phyloP scores from a whole-genome alignment of 2,329 filamentous ascomycete species.

The Amauroascus verrucosus region DNA sequence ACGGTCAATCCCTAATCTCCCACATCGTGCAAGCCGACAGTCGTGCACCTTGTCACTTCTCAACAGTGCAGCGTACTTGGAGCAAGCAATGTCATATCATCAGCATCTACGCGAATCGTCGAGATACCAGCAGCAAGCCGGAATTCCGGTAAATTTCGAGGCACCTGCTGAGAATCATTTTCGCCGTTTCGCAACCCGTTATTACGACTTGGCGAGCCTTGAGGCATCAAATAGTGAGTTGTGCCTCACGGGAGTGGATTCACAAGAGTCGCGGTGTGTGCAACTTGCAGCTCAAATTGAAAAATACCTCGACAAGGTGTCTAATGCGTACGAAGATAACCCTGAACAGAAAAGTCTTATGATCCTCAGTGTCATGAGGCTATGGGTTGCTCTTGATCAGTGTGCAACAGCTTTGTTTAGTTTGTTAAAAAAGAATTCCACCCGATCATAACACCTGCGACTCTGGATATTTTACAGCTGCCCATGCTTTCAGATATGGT shows the following conservation, averaged over 20 bases:
- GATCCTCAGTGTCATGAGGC: constrained; percentile 46
- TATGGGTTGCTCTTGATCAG: constrained; percentile 50
- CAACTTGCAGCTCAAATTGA: constrained; percentile 28
- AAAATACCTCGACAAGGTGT: constrained; percentile 28
- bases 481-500: constrained; percentile 39
- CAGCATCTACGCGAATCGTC: background rate
- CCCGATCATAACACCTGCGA: constrained; percentile 41
- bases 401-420: constrained; percentile 35
- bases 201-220: constrained; percentile 20
- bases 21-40: constrained; percentile 24
- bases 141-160: background rate
- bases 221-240: constrained; percentile 16
- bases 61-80: constrained; percentile 28
- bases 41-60: constrained; percentile 32
- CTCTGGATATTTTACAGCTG: constrained; percentile 49
- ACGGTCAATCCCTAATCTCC: constrained; percentile 38
- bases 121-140: background rate
- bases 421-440: constrained; percentile 43
- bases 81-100: constrained; percentile 6
- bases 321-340: constrained; percentile 34
- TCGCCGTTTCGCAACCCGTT: constrained; percentile 18
- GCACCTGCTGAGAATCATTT: constrained; percentile 1
- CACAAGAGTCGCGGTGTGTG: constrained; percentile 20
- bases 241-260: constrained; percentile 1
- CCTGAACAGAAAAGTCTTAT: constrained; percentile 44